Base-by-base conservation (phyloP, 257 asterid species). In the Prunella vulgaris region DNA sequence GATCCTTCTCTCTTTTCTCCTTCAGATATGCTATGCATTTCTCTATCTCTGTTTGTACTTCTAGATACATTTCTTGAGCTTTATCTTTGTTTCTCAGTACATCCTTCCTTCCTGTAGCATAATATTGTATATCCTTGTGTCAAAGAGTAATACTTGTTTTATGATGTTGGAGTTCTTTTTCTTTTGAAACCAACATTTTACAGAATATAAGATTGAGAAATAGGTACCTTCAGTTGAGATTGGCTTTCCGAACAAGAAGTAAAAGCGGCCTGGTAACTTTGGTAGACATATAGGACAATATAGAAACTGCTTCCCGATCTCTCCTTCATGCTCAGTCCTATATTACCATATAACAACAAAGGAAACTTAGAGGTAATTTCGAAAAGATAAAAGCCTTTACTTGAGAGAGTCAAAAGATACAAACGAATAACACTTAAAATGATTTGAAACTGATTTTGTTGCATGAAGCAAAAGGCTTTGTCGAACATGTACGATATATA, bases 211-310 rank as follows among this genome's bases (percentile, higher is more conserved):
- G 40, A 15, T 27, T n/a, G 21, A 30, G 51, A 66, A 5, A 17
- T 17, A 59, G 52, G 42, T 24, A 83, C 88, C 88, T 81, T 81
- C 66, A 52, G 88, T 86, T 20, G 81, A 78, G 54, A 86, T 70
- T 86, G 88, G 83, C 78, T 81, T 78, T 46, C 91, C 91, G 13
- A 83, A 83, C 27, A 57, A 68, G 75, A 63, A 86, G 68, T 86
- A 86, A 25, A 86, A 72, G 9, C 89, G 87, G 28, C 89, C 92
- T 0, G 92, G 87, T 52, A 82, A 53, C 49, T 86, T 86, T 3
- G 87, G 92, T 72, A 66, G 66, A 56, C 60, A 32, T 17, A 82
- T 15, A 9, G 92, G 92, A 21, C 35, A 68, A 72, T 84, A 76
- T 18, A 82, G 21, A 74, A 76, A 13, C 71, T 86, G 92, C 32